These are phyloP conservation scores for Nothophaeocryptopus gaeumannii DNA, from an alignment of 2,329 filamentous ascomycete genomes.

Conservation along the genomic window DNA sequence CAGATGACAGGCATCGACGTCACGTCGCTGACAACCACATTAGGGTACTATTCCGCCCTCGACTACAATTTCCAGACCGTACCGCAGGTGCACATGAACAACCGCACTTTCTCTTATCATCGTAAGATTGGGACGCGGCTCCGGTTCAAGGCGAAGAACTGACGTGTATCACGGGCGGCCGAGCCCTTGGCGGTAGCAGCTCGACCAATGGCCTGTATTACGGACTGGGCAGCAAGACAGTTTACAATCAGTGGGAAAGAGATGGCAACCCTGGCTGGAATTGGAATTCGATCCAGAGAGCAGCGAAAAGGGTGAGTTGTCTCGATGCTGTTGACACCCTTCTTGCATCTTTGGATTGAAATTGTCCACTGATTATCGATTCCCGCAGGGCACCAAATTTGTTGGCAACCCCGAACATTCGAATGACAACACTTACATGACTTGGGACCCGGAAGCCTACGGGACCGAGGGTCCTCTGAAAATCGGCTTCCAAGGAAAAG, in stretches of 20 bases:
- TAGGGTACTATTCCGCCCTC: slow-evolving; percentile 11
- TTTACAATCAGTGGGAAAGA: slow-evolving; percentile 16
- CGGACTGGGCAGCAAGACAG: slow-evolving; percentile 10
- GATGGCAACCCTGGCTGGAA: slow-evolving; percentile 21
- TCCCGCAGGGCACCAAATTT: slow-evolving; percentile 12
- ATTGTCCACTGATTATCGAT: no score
- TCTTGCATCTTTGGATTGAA: no score
- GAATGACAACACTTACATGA: slow-evolving; percentile 20
- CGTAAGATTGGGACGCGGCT: not conserved
- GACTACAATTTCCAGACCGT: slow-evolving; percentile 22
- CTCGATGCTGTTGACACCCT: not conserved
- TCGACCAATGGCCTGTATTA: slow-evolving; percentile 20
- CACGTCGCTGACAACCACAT: not conserved
- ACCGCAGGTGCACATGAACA: slow-evolving; percentile 16
- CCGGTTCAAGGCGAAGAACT: no score
- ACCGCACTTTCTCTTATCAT: slow-evolving; percentile 18
- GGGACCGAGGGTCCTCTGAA: slow-evolving; percentile 20
- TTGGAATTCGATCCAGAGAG: slow-evolving; percentile 9
- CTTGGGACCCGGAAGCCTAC: slow-evolving; percentile 17
- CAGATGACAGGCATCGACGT: no score
- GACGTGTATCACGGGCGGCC: slow-evolving; percentile 4
- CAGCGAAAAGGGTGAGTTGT: slow-evolving; percentile 11
- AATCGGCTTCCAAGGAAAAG: slow-evolving; percentile 20
- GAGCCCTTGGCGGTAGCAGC: slow-evolving; percentile 18
- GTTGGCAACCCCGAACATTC: slow-evolving; percentile 18